phyloP scores from a whole-genome alignment of 108 stramenopile species.

The Schizochytrium sp. region DNA sequence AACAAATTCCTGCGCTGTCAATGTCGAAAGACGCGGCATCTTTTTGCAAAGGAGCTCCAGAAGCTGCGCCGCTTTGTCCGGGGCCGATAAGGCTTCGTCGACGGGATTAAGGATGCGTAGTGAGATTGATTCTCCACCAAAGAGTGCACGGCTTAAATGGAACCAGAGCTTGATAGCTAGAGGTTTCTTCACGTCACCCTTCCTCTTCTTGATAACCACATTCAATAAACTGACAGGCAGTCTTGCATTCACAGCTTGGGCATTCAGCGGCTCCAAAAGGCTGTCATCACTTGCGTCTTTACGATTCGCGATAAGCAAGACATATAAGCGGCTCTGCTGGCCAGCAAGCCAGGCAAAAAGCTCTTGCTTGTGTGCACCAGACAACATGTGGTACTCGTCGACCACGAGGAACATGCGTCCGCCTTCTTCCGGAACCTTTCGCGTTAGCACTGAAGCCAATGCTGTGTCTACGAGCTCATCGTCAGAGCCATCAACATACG shows the following conservation, averaged over 20 bases:
- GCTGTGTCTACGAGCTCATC: constrained; percentile 60
- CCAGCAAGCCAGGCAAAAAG: constrained; percentile 44
- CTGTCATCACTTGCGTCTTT: constrained; percentile 60
- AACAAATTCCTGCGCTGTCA: constrained; percentile 56
- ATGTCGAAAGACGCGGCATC: constrained; percentile 50
- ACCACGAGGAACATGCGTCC: constrained; percentile 57
- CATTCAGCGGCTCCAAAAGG: constrained; percentile 47
- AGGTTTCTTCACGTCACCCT: constrained; percentile 33
- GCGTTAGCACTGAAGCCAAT: constrained; percentile 54
- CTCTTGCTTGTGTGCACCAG: constrained; percentile 26
- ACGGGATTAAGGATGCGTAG: constrained; percentile 30
- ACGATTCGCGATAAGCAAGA: constrained; percentile 53
- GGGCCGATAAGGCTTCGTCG: constrained; percentile 34
- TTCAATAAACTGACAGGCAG: constrained; percentile 33
- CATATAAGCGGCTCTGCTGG: constrained; percentile 54
- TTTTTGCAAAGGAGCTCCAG: constrained; percentile 60
- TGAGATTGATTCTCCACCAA: constrained; percentile 60
- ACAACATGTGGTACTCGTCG: constrained; percentile 59
- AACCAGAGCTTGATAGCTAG: constrained; percentile 53
- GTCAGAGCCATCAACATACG: constrained; percentile 58
- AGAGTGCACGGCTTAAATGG: constrained; percentile 56
- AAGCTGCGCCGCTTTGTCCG: constrained; percentile 41
- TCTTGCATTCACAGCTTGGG: constrained; percentile 10
- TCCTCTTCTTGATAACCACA: constrained; percentile 28
- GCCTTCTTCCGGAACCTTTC: constrained; percentile 53